Percentiles rank a stretch among this genome's conserved stretches.
phyloP scores from a whole-genome alignment of 305 asterid species.

The Withania somnifera region DNA sequence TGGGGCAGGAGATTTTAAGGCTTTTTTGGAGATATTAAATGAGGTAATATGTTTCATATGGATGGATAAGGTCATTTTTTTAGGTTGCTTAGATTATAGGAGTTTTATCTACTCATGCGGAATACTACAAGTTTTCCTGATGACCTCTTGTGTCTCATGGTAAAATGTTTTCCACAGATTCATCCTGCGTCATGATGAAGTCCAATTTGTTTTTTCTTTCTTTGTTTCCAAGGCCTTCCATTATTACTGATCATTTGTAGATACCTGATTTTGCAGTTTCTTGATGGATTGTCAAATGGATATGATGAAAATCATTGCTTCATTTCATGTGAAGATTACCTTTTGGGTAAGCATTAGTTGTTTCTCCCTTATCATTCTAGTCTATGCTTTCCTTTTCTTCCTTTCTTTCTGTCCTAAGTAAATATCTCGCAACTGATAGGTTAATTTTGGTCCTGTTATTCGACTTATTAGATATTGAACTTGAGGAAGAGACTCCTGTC shows the following conservation, averaged over 20 bases:
- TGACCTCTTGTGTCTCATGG: background rate
- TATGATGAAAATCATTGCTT: background rate
- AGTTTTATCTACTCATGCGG: too few relatives aligned
- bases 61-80: too few relatives aligned
- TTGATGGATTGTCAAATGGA: background rate
- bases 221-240: background rate
- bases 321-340: constrained; percentile 10
- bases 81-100: too few relatives aligned
- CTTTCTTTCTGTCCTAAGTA: background rate
- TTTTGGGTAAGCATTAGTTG: constrained; percentile 1
- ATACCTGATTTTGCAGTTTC: background rate
- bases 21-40: too few relatives aligned
- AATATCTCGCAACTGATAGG: background rate
- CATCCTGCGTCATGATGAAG: background rate
- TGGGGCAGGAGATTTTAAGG: too few relatives aligned
- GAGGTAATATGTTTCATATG: too few relatives aligned
- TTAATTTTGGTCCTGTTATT: background rate
- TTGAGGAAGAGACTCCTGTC: background rate
- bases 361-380: background rate
- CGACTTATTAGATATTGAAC: background rate
- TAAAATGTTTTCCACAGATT: background rate
- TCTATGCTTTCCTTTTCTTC: background rate
- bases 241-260: background rate
- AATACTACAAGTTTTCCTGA: background rate
- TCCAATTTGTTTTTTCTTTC: background rate